Conservation (phyloP, 768 basidiomycete species). For the Gautieria morchelliformis region DNA sequence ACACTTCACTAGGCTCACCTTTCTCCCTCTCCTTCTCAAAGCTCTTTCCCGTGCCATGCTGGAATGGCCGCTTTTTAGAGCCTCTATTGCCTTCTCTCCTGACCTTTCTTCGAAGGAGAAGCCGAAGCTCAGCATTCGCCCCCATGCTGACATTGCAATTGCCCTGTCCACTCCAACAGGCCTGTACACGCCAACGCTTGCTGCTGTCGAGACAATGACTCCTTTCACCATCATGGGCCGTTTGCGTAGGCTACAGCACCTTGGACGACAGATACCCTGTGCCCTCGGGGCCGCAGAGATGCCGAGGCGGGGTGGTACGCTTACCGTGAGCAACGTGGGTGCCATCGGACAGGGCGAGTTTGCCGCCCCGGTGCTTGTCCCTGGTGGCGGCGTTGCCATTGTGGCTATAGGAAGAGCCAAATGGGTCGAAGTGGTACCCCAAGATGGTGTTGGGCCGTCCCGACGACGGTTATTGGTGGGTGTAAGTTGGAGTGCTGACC, state of each 20-base stretch:
- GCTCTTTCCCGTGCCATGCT: constrained; percentile 70
- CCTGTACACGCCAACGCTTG: constrained; percentile 71
- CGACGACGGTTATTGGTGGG: constrained; percentile 44
- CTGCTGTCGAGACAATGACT: constrained; percentile 40
- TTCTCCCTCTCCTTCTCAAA: constrained; percentile 78
- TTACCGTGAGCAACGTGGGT: constrained; percentile 78
- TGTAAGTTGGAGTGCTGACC: constrained; percentile 70
- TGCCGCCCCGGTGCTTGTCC: constrained; percentile 68
- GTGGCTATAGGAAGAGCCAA: constrained; percentile 71
- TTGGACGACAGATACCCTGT: constrained; percentile 59
- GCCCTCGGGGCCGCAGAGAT: constrained; percentile 59
- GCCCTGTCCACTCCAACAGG: constrained; percentile 77
- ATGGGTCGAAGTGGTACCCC: constrained; percentile 50
- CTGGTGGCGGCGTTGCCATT: constrained; percentile 78
- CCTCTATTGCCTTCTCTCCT: constrained; percentile 48
- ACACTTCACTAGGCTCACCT: constrained; percentile 61
- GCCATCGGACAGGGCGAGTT: constrained; percentile 63
- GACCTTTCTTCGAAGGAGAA: constrained; percentile 25
- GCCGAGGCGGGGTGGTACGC: constrained; percentile 66
- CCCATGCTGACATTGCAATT: constrained; percentile 63
- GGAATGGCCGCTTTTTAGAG: constrained; percentile 77
- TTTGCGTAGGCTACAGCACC: constrained; percentile 49
- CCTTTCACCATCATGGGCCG: constrained; percentile 54
- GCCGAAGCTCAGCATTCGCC: constrained; percentile 64
- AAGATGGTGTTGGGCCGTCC: constrained; percentile 36